These are phyloP conservation scores for Colletotrichum phormii DNA, from an alignment of 2,329 filamentous ascomycete genomes.

Conservation along the genomic window DNA sequence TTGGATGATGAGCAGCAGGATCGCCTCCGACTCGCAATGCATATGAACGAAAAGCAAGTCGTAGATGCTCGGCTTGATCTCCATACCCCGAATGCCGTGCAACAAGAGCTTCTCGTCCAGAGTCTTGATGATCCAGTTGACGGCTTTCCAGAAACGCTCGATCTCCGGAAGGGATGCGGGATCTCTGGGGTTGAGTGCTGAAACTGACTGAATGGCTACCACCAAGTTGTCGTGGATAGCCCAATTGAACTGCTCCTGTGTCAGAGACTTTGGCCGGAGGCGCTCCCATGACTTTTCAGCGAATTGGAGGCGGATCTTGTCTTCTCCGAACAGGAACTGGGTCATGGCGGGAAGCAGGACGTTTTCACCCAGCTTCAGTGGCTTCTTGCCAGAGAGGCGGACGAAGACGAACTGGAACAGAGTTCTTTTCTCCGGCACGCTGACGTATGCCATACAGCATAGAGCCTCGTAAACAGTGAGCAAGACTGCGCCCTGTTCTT, in stretches of 20 bases:
- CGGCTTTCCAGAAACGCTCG: slow-evolving; percentile 82
- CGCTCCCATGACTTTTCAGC: slow-evolving; percentile 76
- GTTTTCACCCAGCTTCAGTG: slow-evolving; percentile 79
- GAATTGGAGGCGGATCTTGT: slow-evolving; percentile 73
- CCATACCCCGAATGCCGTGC: slow-evolving; percentile 82
- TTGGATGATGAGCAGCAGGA: slow-evolving; percentile 76
- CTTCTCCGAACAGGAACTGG: slow-evolving; percentile 83
- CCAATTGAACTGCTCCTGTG: slow-evolving; percentile 85
- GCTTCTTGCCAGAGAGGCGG: slow-evolving; percentile 81
- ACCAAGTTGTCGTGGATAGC: slow-evolving; percentile 81
- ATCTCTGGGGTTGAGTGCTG: slow-evolving; percentile 57
- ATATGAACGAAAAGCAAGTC: slow-evolving; percentile 69
- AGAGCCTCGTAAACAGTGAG: slow-evolving; percentile 89
- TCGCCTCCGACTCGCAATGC: slow-evolving; percentile 62
- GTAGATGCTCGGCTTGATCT: slow-evolving; percentile 80
- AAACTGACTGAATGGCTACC: slow-evolving; percentile 72
- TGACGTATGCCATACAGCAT: slow-evolving; percentile 84
- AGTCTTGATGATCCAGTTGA: slow-evolving; percentile 78
- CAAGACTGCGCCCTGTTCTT: slow-evolving; percentile 69
- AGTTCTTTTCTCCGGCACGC: slow-evolving; percentile 59
- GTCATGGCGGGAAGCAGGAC: slow-evolving; percentile 85
- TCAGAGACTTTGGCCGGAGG: slow-evolving; percentile 70
- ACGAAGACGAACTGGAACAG: slow-evolving; percentile 87
- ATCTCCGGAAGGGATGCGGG: slow-evolving; percentile 60
- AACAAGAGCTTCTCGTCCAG: slow-evolving; percentile 81